Evolutionary conservation across 805 yeast species (phyloP).

Genomic region (Kazachstania taianensis): DNA sequence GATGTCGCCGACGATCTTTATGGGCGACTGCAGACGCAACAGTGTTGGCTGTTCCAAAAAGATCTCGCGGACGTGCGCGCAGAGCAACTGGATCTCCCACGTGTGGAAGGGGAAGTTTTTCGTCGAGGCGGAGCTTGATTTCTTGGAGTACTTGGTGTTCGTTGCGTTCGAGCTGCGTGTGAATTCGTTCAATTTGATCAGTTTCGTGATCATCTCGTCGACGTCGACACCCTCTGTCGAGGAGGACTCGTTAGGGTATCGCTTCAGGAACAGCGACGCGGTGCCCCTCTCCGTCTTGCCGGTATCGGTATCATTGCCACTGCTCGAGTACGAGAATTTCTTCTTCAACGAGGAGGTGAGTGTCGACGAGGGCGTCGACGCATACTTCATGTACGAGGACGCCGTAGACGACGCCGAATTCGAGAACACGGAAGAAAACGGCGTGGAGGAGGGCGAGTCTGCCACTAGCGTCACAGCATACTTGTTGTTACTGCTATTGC

Average conservation of each 20-base stretch:
- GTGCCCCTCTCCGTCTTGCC: neutral
- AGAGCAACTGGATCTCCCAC: constrained; percentile 46
- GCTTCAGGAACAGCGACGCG: constrained; percentile 18
- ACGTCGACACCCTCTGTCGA: constrained; percentile 35
- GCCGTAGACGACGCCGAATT: constrained; percentile 5
- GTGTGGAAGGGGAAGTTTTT: constrained; percentile 43
- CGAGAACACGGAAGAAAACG: constrained; percentile 5
- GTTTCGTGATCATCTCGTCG: constrained; percentile 52
- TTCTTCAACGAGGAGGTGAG: constrained; percentile 3
- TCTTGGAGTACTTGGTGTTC: neutral
- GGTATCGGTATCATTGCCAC: neutral
- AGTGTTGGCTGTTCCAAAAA: constrained; percentile 57
- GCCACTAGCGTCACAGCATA: neutral
- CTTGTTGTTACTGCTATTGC: neutral
- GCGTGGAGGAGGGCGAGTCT: neutral
- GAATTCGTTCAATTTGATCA: constrained; percentile 36
- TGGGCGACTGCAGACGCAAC: constrained; percentile 62
- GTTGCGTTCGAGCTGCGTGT: neutral
- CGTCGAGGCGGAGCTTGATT: neutral
- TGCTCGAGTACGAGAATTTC: neutral
- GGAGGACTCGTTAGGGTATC: constrained; percentile 23
- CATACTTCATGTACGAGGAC: constrained; percentile 3
- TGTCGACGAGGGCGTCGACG: constrained; percentile 6
- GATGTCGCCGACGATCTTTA: constrained; percentile 82
- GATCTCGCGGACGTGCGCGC: constrained; percentile 48